Conservation (phyloP, 192 early-diverging fungal genomes). For the Martensiomyces pterosporus region DNA sequence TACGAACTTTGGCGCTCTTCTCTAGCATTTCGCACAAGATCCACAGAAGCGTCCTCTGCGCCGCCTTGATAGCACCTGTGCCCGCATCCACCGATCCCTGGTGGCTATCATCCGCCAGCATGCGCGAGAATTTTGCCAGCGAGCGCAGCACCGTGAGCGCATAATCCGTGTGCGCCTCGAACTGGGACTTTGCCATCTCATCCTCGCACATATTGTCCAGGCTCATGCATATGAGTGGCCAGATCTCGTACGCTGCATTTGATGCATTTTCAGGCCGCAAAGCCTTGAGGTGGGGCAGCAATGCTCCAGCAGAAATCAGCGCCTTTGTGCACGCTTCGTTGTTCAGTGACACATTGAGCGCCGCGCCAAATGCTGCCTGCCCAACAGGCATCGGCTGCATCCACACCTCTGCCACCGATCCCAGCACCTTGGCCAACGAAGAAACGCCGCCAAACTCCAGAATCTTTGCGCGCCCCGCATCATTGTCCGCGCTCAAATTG, state of each 20-base stretch:
- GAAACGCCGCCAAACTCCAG: constrained; percentile 8
- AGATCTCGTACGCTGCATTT: neutral
- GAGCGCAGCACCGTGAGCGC: constrained; percentile 12
- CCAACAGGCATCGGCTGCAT: constrained; percentile 31
- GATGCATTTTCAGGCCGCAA: constrained; percentile 9
- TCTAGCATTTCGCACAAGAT: constrained; percentile 32
- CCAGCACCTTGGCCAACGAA: constrained; percentile 7
- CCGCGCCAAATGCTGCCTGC: constrained; percentile 37
- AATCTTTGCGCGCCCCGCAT: constrained; percentile 13
- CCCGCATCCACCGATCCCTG: neutral
- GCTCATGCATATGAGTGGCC: constrained; percentile 22
- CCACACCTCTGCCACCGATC: constrained; percentile 10
- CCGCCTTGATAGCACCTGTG: constrained; percentile 17
- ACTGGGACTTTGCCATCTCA: constrained; percentile 7
- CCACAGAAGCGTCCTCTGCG: constrained; percentile 40
- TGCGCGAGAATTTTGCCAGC: constrained; percentile 7
- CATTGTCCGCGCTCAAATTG: constrained; percentile 43
- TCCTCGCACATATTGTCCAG: constrained; percentile 41
- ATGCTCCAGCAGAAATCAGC: constrained; percentile 15
- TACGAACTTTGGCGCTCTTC: constrained; percentile 19
- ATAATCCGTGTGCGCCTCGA: constrained; percentile 14
- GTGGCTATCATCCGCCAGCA: neutral
- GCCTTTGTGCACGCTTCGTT: constrained; percentile 11
- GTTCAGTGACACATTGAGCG: constrained; percentile 35
- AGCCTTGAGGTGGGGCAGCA: constrained; percentile 15